Base-by-base conservation (phyloP, 139 green algal species). In the Chlamydomonas sp. region DNA sequence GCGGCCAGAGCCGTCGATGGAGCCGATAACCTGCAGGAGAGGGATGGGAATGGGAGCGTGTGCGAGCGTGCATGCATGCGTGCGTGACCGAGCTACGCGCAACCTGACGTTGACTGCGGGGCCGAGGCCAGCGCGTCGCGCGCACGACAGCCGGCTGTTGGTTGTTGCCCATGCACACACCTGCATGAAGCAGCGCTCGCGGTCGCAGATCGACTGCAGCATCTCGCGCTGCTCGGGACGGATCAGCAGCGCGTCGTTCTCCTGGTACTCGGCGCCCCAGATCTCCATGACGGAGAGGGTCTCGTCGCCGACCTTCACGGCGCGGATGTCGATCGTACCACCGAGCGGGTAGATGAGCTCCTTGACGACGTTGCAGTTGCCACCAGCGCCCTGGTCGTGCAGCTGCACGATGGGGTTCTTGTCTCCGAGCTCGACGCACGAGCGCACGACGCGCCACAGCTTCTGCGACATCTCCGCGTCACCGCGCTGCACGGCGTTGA, bases 321-420 rank as follows among this genome's bases (percentile, higher is more conserved):
- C 81, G 35, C 91, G 89, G 50, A 99, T 88, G 79, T 99, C 90
- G 49, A 99, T 96, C 73, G 94, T 68, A 1, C 86, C 94, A 10
- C 95, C 95, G 70, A 96, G 81, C 3, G 91, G 94, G 88, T 99
- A 97, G 72, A 98, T 95, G 80, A 99, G 96, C 85, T 99, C 95
- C 89, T 99, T 99, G 26, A 98, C 91, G 59, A 97, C 93, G 79
- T 98, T 99, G 87, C 95, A 99, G 85, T 99, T 99, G 71, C 95
- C 95, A 65, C 95, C 95, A 3, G 94, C 94, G 60, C 94, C 92
- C 85, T 97, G 84, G 75, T 94, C 88, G 72, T 94, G 88, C 67
- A 94, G 90, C 83, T 91, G 87, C 62, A 97, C 84, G 62, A 98
- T 97, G 29, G 95, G 95, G 84, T 99, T 99, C 3, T 72, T 37